These are phyloP conservation scores for Lactifluus pinguis DNA, from an alignment of 768 basidiomycete genomes.

Conservation along the genomic window DNA sequence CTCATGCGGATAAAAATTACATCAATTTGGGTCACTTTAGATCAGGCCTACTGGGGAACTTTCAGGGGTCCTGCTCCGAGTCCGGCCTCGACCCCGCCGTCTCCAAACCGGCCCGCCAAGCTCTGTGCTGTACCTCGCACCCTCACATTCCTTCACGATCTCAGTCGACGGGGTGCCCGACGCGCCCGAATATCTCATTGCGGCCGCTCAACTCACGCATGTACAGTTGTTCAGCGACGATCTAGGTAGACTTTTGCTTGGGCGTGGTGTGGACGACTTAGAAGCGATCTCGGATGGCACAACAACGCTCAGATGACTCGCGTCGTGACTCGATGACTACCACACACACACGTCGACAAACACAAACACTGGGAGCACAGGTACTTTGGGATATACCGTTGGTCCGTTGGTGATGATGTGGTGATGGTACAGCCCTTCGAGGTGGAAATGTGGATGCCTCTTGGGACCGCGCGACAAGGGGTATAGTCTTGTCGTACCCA, in stretches of 20 bases:
- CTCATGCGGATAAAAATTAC: no score
- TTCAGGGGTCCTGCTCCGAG: no score
- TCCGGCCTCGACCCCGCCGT: slow-evolving; percentile 32
- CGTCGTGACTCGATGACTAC: no score
- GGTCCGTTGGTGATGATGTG: no score
- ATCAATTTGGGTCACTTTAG: no score
- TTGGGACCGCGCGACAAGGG: slow-evolving; percentile 35
- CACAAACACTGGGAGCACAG: background rate
- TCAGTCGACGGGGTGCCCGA: slow-evolving; percentile 29
- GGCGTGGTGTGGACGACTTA: slow-evolving; percentile 45
- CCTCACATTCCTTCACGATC: slow-evolving; percentile 38
- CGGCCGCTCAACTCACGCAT: slow-evolving; percentile 45
- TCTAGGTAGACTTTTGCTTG: slow-evolving; percentile 48
- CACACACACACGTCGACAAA: background rate
- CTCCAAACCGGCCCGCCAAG: slow-evolving; percentile 24
- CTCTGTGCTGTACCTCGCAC: slow-evolving; percentile 31
- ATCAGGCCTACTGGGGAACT: no score
- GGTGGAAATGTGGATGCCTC: slow-evolving; percentile 26
- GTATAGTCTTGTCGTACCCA: slow-evolving; percentile 35
- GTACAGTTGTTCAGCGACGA: slow-evolving; percentile 35
- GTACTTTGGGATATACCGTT: no score
- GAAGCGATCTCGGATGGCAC: slow-evolving; percentile 22
- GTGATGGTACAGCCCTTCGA: slow-evolving; percentile 23
- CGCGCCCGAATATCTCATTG: slow-evolving; percentile 46
- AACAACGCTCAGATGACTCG: slow-evolving; percentile 38